A percentile compares a stretch with the other conserved stretches of the same genome.
phyloP scores from a whole-genome alignment of 2,329 filamentous ascomycete species.

The Coleophoma crateriformis region DNA sequence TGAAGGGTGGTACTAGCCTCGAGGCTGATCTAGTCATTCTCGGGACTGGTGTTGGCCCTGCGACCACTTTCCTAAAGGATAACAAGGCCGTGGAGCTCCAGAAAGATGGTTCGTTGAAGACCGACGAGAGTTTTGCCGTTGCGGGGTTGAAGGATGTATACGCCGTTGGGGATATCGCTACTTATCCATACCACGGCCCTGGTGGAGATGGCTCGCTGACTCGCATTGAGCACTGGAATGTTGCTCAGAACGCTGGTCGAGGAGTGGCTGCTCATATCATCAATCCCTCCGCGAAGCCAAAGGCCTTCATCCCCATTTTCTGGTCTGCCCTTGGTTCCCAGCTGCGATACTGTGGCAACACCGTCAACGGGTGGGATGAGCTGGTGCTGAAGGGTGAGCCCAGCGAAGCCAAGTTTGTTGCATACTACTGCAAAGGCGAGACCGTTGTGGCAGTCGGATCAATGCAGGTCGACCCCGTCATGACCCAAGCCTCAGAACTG shows the following conservation, averaged over 20 bases:
- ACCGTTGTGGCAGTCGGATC: slow-evolving; percentile 84
- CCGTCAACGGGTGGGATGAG: slow-evolving; percentile 77
- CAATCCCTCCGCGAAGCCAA: slow-evolving; percentile 52
- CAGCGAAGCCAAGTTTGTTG: slow-evolving; percentile 75
- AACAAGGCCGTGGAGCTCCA: slow-evolving; percentile 68
- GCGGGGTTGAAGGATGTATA: slow-evolving; percentile 76
- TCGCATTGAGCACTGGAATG: slow-evolving; percentile 98
- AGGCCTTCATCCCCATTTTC: slow-evolving; percentile 87
- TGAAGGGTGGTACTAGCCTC: slow-evolving; percentile 82
- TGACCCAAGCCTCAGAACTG: slow-evolving; percentile 76
- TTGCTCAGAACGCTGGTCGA: slow-evolving; percentile 88
- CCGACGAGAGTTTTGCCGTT: slow-evolving; percentile 75
- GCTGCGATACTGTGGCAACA: slow-evolving; percentile 89
- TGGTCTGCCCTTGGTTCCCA: slow-evolving; percentile 92
- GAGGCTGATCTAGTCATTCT: slow-evolving; percentile 87
- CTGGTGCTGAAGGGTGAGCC: slow-evolving; percentile 73
- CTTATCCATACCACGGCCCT: slow-evolving; percentile 89
- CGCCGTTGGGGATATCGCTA: slow-evolving; percentile 92
- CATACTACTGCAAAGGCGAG: slow-evolving; percentile 84
- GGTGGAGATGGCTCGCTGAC: slow-evolving; percentile 67
- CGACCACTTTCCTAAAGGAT: slow-evolving; percentile 74
- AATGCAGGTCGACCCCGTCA: slow-evolving; percentile 85
- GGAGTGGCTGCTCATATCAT: slow-evolving; percentile 73
- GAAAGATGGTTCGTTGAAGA: slow-evolving; percentile 78
- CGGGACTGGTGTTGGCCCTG: slow-evolving; percentile 82